Evolutionary conservation across 345 rosid species (phyloP).

Genomic region (Salix brachista): DNA sequence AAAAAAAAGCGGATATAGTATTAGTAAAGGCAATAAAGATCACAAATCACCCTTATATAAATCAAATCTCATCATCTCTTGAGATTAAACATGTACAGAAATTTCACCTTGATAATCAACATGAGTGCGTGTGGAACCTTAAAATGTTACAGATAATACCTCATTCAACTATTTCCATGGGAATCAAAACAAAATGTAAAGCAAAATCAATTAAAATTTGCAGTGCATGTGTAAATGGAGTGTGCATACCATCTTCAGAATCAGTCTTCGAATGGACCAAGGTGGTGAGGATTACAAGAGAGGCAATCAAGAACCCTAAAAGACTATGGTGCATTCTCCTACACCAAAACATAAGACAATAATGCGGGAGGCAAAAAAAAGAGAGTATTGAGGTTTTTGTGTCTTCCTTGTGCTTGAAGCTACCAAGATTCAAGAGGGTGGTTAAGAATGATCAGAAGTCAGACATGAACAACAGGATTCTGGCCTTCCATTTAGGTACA

Average conservation of each 20-base stretch:
- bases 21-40: not conserved
- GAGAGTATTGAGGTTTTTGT: not conserved
- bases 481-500: not conserved
- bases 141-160: not conserved
- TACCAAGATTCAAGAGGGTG: not conserved
- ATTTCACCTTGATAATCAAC: not conserved
- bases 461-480: not conserved
- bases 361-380: no score
- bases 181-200: not conserved
- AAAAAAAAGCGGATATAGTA: no score
- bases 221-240: not conserved
- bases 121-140: not conserved
- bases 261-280: constrained; percentile 50
- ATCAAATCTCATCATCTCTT: not conserved
- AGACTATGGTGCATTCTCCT: constrained; percentile 17
- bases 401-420: not conserved
- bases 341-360: not conserved
- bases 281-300: constrained; percentile 30
- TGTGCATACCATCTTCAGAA: constrained; percentile 46
- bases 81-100: not conserved
- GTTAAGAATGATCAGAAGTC: not conserved
- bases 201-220: not conserved
- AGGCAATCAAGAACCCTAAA: constrained; percentile 18
- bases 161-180: not conserved
- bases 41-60: not conserved